A percentile compares a stretch with the other conserved stretches of the same genome.
These are phyloP conservation scores for Trichomonas gallinae DNA, from an alignment of 208 protist species.

Conservation along the genomic window DNA sequence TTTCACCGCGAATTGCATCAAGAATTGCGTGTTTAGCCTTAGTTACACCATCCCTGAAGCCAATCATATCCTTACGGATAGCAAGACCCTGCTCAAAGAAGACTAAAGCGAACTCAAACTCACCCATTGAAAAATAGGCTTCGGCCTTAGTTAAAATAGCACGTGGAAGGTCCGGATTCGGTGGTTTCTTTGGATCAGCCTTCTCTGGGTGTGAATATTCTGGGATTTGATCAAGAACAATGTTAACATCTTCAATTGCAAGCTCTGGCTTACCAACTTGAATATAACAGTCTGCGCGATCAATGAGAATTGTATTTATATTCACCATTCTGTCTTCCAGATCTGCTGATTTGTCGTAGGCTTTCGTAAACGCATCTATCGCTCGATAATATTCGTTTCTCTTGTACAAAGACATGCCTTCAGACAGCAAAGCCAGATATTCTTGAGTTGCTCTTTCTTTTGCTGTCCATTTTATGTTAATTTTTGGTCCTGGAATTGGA, in stretches of 20 bases:
- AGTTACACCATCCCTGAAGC: not conserved
- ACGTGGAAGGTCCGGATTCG: not conserved
- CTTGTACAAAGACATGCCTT: not conserved
- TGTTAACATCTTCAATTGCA: not conserved
- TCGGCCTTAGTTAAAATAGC: conserved; percentile 2
- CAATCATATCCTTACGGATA: not conserved
- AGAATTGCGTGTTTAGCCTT: not conserved
- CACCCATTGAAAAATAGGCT: conserved; percentile 16
- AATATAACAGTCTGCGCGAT: conserved; percentile 10
- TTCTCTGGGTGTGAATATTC: not conserved
- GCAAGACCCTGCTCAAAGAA: not conserved
- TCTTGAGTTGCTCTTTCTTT: not conserved
- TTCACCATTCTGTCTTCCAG: not conserved
- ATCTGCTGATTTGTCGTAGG: not conserved
- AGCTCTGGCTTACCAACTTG: not conserved
- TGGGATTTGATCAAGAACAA: not conserved
- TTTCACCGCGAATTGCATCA: not conserved
- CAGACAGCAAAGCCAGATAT: not conserved
- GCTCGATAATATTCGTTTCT: not conserved
- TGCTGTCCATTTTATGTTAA: not conserved
- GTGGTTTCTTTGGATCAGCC: not conserved
- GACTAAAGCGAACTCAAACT: conserved; percentile 11
- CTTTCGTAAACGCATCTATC: not conserved
- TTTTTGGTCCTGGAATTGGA: not conserved
- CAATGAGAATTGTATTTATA: not conserved